Conservation (phyloP, 345 rosid species). For the Eucalyptus cloeziana region DNA sequence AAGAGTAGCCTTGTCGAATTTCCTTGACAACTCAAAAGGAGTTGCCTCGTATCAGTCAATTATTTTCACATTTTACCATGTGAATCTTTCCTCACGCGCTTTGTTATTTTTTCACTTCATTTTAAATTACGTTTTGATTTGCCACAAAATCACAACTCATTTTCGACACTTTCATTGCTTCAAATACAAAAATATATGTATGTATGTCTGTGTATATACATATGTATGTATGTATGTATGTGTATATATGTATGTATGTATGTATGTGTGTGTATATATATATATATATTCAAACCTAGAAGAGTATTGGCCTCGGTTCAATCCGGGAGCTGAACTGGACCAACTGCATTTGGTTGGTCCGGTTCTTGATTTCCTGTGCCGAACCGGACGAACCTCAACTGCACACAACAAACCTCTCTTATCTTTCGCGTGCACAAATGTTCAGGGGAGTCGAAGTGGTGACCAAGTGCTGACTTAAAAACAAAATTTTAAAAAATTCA, state of each 20-base stretch:
- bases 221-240: too few relatives aligned
- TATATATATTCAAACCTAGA: not conserved
- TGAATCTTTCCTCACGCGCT: not conserved
- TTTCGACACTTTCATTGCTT: too few relatives aligned
- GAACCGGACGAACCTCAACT: not conserved
- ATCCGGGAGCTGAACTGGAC: not conserved
- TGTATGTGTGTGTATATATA: too few relatives aligned
- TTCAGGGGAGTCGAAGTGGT: too few relatives aligned
- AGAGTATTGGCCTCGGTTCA: not conserved
- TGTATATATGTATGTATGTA: too few relatives aligned
- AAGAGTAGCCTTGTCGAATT: not conserved
- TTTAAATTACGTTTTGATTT: not conserved
- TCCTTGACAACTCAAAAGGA: not conserved
- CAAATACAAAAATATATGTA: too few relatives aligned
- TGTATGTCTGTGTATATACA: too few relatives aligned
- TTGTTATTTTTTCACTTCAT: not conserved
- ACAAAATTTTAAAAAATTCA: too few relatives aligned
- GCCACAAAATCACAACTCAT: not conserved
- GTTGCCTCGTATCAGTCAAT: not conserved
- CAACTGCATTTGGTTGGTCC: not conserved
- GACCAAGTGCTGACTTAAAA: too few relatives aligned
- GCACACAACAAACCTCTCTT: too few relatives aligned
- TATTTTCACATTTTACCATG: not conserved
- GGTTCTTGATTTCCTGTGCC: not conserved
- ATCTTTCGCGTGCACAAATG: too few relatives aligned